Base-by-base conservation (phyloP, 2,329 filamentous ascomycete genomes). In the Geoglossum cookeanum region DNA sequence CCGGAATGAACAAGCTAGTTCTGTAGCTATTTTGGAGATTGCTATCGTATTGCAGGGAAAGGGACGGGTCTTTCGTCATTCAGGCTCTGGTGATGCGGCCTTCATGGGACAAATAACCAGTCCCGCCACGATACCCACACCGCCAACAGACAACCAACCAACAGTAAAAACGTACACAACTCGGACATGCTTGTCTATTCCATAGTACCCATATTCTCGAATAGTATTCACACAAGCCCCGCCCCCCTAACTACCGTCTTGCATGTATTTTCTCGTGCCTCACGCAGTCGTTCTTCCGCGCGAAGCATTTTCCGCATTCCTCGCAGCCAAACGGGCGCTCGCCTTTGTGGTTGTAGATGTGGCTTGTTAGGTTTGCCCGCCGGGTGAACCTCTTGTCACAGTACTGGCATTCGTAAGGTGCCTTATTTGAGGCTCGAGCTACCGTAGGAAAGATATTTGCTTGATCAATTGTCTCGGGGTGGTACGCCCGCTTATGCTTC, bases 341-440 rank as follows among this genome's bases (percentile, higher is more conserved):
- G 1, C 68, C 70, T n/a, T 65, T 65, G 58, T 74, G 71, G 29
- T 66, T 69, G 6, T 65, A 61, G 51, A 67, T 61, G 57, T 74
- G 71, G 0, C 67, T 64, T 4, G 64, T 64, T 2, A 67, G 62
- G 44, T 68, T 69, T 11, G 66, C 65, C 29, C 66, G 68, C 1
- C 70, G 64, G 17, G 70, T 72, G 55, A 72, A 74, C 0, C 58
- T 65, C 57, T 68, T 70, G 0, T 62, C 58, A 56, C 72, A 74
- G 1, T 68, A 62, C 0, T 61, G 56, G 51, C 71, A 74, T 9
- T 59, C 54, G 48, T 66, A 66, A 9, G 60, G 63, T 3, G 62
- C 55, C 17, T 63, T 65, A 1, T 54, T 59, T 29, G 54, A 60
- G 15, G 15, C 45, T 30, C 57, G 11, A 4, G 39, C 15, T 4